These are phyloP conservation scores for Tetracladium setigerum DNA, from an alignment of 495 filamentous ascomycete genomes.

Conservation along the genomic window DNA sequence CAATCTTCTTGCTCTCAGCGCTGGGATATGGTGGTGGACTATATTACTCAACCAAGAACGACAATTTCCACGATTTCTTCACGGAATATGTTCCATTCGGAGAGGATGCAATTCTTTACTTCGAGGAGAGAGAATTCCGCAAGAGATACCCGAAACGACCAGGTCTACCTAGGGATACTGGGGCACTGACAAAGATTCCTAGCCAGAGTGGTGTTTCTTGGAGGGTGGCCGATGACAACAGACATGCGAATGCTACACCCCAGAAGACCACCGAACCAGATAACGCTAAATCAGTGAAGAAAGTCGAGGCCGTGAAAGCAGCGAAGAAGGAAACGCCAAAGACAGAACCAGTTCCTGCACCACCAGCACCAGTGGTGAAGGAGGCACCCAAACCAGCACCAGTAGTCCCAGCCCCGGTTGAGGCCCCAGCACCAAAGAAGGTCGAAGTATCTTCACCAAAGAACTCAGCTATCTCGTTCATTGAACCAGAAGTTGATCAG, in stretches of 20 bases:
- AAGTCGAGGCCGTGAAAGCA: conserved; percentile 27
- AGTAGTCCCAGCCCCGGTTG: conserved; percentile 6
- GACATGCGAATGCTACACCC: conserved; percentile 25
- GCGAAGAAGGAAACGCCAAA: conserved; percentile 18
- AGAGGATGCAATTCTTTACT: conserved; percentile 91
- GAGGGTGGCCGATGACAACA: conserved; percentile 57
- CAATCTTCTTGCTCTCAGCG: conserved; percentile 62
- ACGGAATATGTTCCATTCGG: conserved; percentile 95
- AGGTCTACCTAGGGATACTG: conserved; percentile 43
- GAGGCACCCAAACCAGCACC: conserved; percentile 20
- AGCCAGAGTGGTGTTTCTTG: conserved; percentile 80
- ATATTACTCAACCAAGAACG: conserved; percentile 83
- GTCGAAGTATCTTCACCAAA: not conserved
- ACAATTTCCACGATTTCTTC: conserved; percentile 99
- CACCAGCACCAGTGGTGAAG: conserved; percentile 15
- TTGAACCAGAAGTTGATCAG: conserved; percentile 51
- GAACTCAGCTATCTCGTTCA: conserved; percentile 5
- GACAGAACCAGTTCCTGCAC: not conserved
- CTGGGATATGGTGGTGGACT: conserved; percentile 81
- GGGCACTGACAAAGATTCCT: conserved; percentile 73
- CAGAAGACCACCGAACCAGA: conserved; percentile 26
- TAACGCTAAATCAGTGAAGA: conserved; percentile 26
- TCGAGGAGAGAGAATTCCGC: conserved; percentile 92
- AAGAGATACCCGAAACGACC: conserved; percentile 69
- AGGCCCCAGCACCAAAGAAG: conserved; percentile 13